Base-by-base conservation (phyloP, 1,284 basidiomycete species). In the Rhodofomes roseus region DNA sequence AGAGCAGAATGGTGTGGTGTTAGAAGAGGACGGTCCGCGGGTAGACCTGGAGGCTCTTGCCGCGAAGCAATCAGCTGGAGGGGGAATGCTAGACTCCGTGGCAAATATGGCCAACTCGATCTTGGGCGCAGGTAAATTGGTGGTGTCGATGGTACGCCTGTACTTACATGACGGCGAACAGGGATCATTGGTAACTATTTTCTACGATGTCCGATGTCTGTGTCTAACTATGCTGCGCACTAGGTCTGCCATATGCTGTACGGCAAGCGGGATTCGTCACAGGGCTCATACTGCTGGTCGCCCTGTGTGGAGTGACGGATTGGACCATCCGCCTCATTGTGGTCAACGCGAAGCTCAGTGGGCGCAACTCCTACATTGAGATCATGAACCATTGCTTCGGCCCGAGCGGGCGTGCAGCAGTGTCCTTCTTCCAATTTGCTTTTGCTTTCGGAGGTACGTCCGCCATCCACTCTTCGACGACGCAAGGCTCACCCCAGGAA, bases 241-340 rank as follows among this genome's bases (percentile, higher is more conserved):
- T 61, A 95, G 94, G 87, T 58, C 78, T 98, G 23, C 96, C 96
- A 1, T 98, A 98, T 72, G 95, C 96, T 37, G 78, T 98, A 60
- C 87, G 88, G 65, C 92, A 96, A 78, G 94, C 96, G 25, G 96
- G 96, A 1, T 96, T 98, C 76, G 82, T 98, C 61, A 87, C 86
- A 0, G 97, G 97, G 6, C 75, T 98, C 14, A 56, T 89, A 9
- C 82, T 99, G 1, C 82, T 99, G 16, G 78, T 96, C 23, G 74
- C 87, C 7, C 79, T 99, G 14, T 95, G 93, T 48, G 82, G 77
- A 25, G 83, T 97, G 41, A 98, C 96, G 12, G 96, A 98, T 75
- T 99, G 96, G 96, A 99, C 97, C 3, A 98, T 99, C 62, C 89
- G 96, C 14, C 84, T 99, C 36, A 96, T 98, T 57, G 90, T 96